Base-by-base conservation (phyloP, 306 rosid species). In the Dalbergia cochinchinensis region DNA sequence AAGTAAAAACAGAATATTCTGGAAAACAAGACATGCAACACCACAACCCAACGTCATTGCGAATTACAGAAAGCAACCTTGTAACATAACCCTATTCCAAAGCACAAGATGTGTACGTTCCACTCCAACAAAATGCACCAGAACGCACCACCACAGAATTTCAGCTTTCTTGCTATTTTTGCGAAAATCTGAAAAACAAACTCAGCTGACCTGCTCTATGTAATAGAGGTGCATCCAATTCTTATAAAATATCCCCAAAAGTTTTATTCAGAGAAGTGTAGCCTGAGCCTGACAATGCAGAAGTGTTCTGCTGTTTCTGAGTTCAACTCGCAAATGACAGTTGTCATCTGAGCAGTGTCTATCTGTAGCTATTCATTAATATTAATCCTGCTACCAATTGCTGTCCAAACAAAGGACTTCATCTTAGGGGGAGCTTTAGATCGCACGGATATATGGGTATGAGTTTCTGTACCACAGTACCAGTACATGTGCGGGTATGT, bases 211-310 rank as follows among this genome's bases (percentile, higher is more conserved):
- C 33, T 65, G 71, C 8, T 65, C 71, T 65, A 65, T 16, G 51
- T 18, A 41, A 65, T 14, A 11, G 14, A 19, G 15, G 51, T 19
- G 65, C 37, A 60, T 33, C 16, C 48, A 37, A 15, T 65, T 14
- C 70, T 39, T 26, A 18, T 34, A 41, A 39, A 18, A 41, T 41
- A 65, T 65, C n/a, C 53, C 19, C 31, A 64, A n/a, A 34, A 37
- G 45, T 18, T 64, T 20, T 8, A n/a, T 26, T n/a, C 14, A 60
- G 13, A 7, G 69, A 35, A 64, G 37, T 18, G 47, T 41, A 39
- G 33, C 71, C 9, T 16, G 53, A 65, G 53, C 34, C 71, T 39
- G 33, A 65, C 53, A 41, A 65, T 65, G 71, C 35, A 41, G 71
- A 41, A 65, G 71, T 19, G 3, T 1, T 41, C n/a, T 34, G 18